Evolutionary conservation across 768 basidiomycete genomes (phyloP), one percentile per base, ranked within the genome.

Genomic region (Wakefieldia striispora): DNA sequence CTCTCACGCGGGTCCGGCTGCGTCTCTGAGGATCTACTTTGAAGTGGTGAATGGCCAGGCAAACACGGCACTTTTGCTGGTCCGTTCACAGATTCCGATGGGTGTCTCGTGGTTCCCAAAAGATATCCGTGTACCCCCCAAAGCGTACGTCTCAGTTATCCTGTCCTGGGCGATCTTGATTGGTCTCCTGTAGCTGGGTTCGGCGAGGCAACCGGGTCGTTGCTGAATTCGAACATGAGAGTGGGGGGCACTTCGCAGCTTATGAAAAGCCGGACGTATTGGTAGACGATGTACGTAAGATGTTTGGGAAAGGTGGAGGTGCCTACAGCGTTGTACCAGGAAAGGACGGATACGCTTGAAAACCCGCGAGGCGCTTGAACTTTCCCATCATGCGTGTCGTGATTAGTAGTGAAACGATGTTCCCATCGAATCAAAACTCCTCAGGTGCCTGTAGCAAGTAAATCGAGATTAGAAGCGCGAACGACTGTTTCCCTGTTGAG

Each of bases 191-290:
- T 31, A 82, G 80, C 10, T 83, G 80, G 79, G 19, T 69, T 53
- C 56, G 66, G 29, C 55, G 61, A 45, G 12, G 64, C 42, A 53
- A 74, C 54, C 67, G 66, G 54, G 39, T 77, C 20, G 77, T 83
- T 6, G 81, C 79, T 49, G 72, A 77, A 51, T 66, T 71, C 3
- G 65, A 72, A 16, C 82, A 84, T 43, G 64, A 66, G 3, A 60
- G 61, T 6, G 82, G 83, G 13, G 82, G 83, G 0, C 83, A 84
- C 61, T 84, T 85, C 53, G 76, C 83, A 7, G 76, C 82, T 0
- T 57, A 74, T 49, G 82, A 85, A 54, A 66, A 59, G 36, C 81
- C 83, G 0, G 65, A 73, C 8, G 63, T 64, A 10, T 68, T 85
- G 8, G 81, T 70, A 0, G 67, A 55, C 3, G 83, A 83, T 55